These are phyloP conservation scores for Lentinula detonsa DNA, from an alignment of 768 basidiomycete genomes.

Conservation along the genomic window DNA sequence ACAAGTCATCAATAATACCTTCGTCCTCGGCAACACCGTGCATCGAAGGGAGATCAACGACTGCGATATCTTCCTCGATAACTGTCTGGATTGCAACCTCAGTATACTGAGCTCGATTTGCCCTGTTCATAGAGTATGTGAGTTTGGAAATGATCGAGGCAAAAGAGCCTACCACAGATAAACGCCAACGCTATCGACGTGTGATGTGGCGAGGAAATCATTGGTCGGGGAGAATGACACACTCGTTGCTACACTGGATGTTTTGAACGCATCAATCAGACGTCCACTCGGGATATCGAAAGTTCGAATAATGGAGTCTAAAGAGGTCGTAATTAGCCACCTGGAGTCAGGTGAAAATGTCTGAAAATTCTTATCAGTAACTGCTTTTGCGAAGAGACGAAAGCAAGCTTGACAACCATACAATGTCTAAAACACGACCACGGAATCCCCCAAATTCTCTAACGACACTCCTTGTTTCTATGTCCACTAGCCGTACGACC, in stretches of 20 bases:
- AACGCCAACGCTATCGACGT: conserved; percentile 90
- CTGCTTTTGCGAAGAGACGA: conserved; percentile 3
- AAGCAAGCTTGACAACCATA: conserved; percentile 27
- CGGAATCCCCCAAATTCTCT: conserved; percentile 84
- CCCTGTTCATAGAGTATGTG: conserved; percentile 42
- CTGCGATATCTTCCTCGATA: conserved; percentile 66
- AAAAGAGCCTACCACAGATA: conserved; percentile 68
- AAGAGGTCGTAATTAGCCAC: conserved; percentile 84
- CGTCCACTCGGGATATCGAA: conserved; percentile 93
- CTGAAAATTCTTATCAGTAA: conserved; percentile 30
- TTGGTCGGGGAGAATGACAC: conserved; percentile 91
- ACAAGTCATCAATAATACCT: conserved; percentile 34
- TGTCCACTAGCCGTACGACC: conserved; percentile 79
- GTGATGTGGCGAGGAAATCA: conserved; percentile 93
- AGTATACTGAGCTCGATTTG: conserved; percentile 91
- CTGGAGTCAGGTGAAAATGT: conserved; percentile 93
- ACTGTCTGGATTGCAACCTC: conserved; percentile 80
- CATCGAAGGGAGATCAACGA: conserved; percentile 74
- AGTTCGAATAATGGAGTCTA: conserved; percentile 90
- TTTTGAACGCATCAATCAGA: conserved; percentile 88
- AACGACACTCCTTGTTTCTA: conserved; percentile 84
- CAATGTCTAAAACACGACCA: conserved; percentile 84
- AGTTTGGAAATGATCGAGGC: neutral
- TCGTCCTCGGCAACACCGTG: conserved; percentile 80
- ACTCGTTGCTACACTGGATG: conserved; percentile 82